Evolutionary conservation across 108 stramenopile genomes (phyloP), one percentile per base, ranked within the genome.

Genomic region (Aurantiochytrium sp.): DNA sequence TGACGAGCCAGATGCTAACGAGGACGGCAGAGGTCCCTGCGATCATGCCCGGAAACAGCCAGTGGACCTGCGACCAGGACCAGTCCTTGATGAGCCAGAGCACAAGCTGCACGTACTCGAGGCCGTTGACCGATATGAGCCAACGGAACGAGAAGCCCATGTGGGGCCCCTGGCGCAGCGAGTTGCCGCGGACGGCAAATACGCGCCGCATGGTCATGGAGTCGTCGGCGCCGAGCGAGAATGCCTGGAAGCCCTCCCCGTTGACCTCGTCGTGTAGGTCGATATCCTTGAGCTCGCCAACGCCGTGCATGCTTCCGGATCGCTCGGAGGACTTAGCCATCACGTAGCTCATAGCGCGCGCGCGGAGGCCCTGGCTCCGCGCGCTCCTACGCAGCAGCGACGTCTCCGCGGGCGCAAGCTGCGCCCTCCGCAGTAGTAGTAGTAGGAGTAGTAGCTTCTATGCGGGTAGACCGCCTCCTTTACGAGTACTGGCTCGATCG

Each of bases 31-130:
- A 30, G 1, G 73, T 81, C 1, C 73, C 73, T 0, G 27, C 21
- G 30, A 81, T 81, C 24, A 81, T 48, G 27, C 73, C 73, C n/a
- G 73, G 73, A 24, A 22, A 81, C 39, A 81, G 42, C 73, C 73
- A 81, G 73, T 81, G 73, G 1, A 81, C 42, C 73, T 81, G 73
- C 12, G 73, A 81, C 73, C 73, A 81, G 45, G 42, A 81, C 42
- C 45, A 81, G 24, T 81, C 73, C 39, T 81, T 81, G 73, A 81
- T 3, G n/a, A 81, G 73, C 73, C 73, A 81, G 24, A 81, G 45
- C 39, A 48, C 39, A 6, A 81, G 45, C 30, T 81, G 73, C 45
- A 81, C 45, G 30, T 81, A 81, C 73, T 81, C 73, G 30, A 81
- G 73, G 27, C 73, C 73, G 45, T 81, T 41, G 19, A 81, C 73